Percentiles rank a stretch among this genome's conserved stretches.
These are phyloP conservation scores for Epichloe glyceriae DNA, from an alignment of 2,329 filamentous ascomycete species.

Conservation along the genomic window DNA sequence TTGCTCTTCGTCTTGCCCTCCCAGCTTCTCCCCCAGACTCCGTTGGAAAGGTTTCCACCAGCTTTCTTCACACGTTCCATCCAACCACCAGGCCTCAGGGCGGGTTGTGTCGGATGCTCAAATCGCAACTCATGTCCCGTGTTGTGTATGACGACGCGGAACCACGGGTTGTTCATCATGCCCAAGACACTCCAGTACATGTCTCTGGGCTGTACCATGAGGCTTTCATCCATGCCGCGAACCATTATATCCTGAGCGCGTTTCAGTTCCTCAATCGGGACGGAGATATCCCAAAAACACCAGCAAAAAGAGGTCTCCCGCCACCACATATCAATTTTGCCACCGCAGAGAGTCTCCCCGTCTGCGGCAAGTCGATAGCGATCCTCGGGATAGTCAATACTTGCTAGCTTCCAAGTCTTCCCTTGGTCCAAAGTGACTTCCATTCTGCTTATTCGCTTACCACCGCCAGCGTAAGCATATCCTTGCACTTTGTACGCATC, in stretches of 20 bases:
- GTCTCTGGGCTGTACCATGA: conserved; percentile 76
- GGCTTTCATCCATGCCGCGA: conserved; percentile 77
- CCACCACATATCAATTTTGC: conserved; percentile 67
- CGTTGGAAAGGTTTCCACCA: conserved; percentile 68
- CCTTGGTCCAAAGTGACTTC: conserved; percentile 78
- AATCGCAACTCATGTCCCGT: conserved; percentile 53
- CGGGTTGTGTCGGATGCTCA: conserved; percentile 79
- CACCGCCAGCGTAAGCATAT: conserved; percentile 82
- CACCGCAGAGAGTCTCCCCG: conserved; percentile 56
- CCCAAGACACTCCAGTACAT: conserved; percentile 95
- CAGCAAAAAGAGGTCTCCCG: conserved; percentile 77
- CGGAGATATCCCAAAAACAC: conserved; percentile 76
- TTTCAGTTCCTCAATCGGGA: conserved; percentile 49
- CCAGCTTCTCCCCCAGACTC: conserved; percentile 70
- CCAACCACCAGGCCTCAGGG: conserved; percentile 69
- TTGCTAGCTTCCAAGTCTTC: conserved; percentile 63
- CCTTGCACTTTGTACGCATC: conserved; percentile 55
- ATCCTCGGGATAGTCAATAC: conserved; percentile 76
- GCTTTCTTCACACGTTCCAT: conserved; percentile 82
- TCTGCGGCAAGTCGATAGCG: conserved; percentile 54
- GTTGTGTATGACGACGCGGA: conserved; percentile 61
- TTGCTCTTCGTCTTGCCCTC: conserved; percentile 32
- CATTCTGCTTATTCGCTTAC: conserved; percentile 68
- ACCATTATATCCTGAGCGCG: conserved; percentile 62
- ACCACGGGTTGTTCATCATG: conserved; percentile 99